phyloP scores from a whole-genome alignment of 805 yeast species.

The Pichia occidentalis region DNA sequence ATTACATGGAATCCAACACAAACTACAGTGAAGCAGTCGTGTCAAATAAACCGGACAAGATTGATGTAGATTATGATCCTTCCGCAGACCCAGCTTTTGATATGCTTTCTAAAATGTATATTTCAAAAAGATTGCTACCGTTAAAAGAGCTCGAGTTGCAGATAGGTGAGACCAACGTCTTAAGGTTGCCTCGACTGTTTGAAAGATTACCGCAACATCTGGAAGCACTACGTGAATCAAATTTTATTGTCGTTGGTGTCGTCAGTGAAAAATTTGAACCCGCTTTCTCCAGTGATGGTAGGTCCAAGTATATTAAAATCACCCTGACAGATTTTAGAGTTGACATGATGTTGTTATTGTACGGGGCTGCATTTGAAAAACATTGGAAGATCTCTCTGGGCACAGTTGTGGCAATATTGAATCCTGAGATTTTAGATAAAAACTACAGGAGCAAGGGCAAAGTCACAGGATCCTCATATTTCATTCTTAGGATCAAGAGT shows the following conservation, averaged over 20 bases:
- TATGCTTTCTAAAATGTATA: constrained; percentile 35
- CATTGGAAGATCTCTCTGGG: constrained; percentile 74
- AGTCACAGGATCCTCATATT: constrained; percentile 23
- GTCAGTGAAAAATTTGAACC: constrained; percentile 52
- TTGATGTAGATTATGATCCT: neutral
- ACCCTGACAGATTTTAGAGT: constrained; percentile 59
- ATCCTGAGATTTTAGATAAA: constrained; percentile 54
- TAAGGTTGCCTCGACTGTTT: constrained; percentile 52
- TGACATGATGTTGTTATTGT: constrained; percentile 53
- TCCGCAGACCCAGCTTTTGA: constrained; percentile 28
- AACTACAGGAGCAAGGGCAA: constrained; percentile 2
- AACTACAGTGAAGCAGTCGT: neutral
- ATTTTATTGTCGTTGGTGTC: constrained; percentile 78
- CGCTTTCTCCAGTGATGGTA: constrained; percentile 35
- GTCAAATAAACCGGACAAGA: neutral
- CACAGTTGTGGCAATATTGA: constrained; percentile 64
- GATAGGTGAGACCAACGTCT: constrained; percentile 44
- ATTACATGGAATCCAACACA: neutral
- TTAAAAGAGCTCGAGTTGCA: constrained; percentile 29
- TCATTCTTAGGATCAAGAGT: constrained; percentile 51
- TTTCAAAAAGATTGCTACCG: constrained; percentile 43
- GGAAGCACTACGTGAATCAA: constrained; percentile 59
- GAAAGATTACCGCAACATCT: constrained; percentile 72
- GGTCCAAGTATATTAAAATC: constrained; percentile 51
- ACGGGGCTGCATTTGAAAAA: constrained; percentile 60